Base-by-base conservation (phyloP, 345 rosid genomes). In the Acer saccharum region DNA sequence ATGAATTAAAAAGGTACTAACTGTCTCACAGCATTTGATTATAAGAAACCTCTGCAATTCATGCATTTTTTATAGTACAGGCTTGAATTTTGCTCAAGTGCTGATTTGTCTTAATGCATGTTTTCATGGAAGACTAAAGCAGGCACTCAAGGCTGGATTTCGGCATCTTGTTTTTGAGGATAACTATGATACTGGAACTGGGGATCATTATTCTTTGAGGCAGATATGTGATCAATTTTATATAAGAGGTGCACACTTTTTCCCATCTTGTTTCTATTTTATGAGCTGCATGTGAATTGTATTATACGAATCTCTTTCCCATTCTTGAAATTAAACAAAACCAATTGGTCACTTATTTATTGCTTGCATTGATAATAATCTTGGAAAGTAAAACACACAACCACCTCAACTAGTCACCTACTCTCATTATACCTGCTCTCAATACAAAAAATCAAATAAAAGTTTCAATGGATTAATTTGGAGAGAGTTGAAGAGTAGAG, bases 101-200 rank as follows among this genome's bases (percentile, higher is more conserved):
- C 77, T 80, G 54, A 18, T 76, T 76, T 71, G 52, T 70, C 78
- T 35, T 78, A 7, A 50, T 65, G 69, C 43, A 39, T 83, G 21
- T 55, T 73, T 71, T 70, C 18, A 20, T 79, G 27, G 77, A 58
- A 94, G 99, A 84, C 76, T 94, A 77, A 91, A 90, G 76, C 93
- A 94, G 83, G 98, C 99, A 54, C 55, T 89, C 76, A 84, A 90
- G 65, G 92, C 90, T 62, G 98, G 99, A 58, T 97, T 97, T 84
- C 88, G 60, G 50, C 94, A 97, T 89, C 95, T 97, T 82, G 83
- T 97, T 74, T 97, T 97, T 69, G 99, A 97, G 86, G 99, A 97
- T 80, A 97, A 97, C 79, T 97, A 94, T 72, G 99, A 97, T 80
- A 97, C 99, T 21, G 99, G 99, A 78, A 97, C 97, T 2, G 98